A percentile compares a stretch with the other conserved stretches of the same genome.
These are phyloP conservation scores for Avena atlantica DNA, from an alignment of 176 grass and related monocot genomes.

Conservation along the genomic window DNA sequence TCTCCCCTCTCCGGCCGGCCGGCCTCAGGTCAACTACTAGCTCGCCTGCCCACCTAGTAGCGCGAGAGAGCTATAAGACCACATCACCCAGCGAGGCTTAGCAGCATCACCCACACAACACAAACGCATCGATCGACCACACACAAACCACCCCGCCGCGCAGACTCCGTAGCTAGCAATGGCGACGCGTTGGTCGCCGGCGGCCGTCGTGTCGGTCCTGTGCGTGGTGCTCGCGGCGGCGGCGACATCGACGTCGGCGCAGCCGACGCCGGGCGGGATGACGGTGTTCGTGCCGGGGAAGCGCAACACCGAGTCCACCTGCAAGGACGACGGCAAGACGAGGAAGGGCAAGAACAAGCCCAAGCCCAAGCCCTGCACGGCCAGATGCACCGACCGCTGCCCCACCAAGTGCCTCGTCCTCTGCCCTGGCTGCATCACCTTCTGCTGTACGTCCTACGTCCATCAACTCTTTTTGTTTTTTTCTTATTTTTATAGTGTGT, in stretches of 20 bases:
- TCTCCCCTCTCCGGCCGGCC: no score
- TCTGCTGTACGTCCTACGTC: conserved; percentile 47
- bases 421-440: conserved; percentile 66
- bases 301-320: conserved; percentile 50
- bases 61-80: conserved; percentile 2
- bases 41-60: not conserved
- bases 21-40: conserved; percentile 25
- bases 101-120: no score
- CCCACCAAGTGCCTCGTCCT: conserved; percentile 54
- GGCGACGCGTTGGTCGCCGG: conserved; percentile 41
- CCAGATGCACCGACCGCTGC: conserved; percentile 50
- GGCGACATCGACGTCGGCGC: not conserved
- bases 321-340: conserved; percentile 13
- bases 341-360: not conserved
- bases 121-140: no score
- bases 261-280: not conserved
- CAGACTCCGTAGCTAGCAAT: conserved; percentile 1
- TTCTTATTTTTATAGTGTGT: no score
- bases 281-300: not conserved
- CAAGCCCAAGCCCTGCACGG: not conserved
- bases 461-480: no score
- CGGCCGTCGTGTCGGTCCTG: not conserved
- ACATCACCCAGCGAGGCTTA: no score
- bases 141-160: no score
- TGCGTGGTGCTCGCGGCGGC: not conserved